A percentile compares a stretch with the other conserved stretches of the same genome.
phyloP scores from a whole-genome alignment of 371 early-diverging fungal species.

The Mucor saturninus region DNA sequence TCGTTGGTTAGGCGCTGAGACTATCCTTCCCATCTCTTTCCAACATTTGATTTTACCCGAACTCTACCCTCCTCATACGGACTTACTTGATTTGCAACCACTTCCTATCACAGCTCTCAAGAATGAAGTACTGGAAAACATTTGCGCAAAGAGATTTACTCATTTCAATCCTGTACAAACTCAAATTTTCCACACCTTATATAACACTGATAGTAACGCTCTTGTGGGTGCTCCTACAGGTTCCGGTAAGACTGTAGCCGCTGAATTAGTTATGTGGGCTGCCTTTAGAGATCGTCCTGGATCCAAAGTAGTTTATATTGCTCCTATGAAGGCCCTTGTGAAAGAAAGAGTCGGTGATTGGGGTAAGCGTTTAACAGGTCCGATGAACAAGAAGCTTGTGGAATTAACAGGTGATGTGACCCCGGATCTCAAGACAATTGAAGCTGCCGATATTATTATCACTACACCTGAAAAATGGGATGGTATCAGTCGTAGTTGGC shows the following conservation, averaged over 20 bases:
- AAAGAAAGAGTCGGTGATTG: slow-evolving; percentile 95
- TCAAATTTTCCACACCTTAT: slow-evolving; percentile 95
- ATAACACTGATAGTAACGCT: slow-evolving; percentile 83
- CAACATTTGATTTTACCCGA: slow-evolving; percentile 88
- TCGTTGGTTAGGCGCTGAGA: slow-evolving; percentile 93
- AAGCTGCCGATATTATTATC: slow-evolving; percentile 93
- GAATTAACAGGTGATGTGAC: slow-evolving; percentile 98
- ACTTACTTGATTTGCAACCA: slow-evolving; percentile 87
- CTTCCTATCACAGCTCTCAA: slow-evolving; percentile 85
- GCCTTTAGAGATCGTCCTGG: slow-evolving; percentile 85
- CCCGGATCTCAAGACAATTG: slow-evolving; percentile 86
- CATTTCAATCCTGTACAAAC: slow-evolving; percentile 99
- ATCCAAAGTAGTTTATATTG: slow-evolving; percentile 96
- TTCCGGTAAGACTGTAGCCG: slow-evolving; percentile 98
- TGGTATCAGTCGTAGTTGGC: slow-evolving; percentile 93
- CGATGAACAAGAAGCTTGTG: slow-evolving; percentile 82
- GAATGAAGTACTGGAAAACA: slow-evolving; percentile 78
- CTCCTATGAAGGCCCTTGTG: slow-evolving; percentile 99
- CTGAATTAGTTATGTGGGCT: slow-evolving; percentile 93
- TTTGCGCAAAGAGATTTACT: slow-evolving; percentile 79
- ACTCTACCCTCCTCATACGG: slow-evolving; percentile 83
- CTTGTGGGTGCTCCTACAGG: slow-evolving; percentile 99
- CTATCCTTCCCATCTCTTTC: slow-evolving; percentile 84
- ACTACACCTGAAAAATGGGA: slow-evolving; percentile 99
- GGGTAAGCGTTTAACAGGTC: slow-evolving; percentile 74